These are phyloP conservation scores for Hansenula lynferdii DNA, from an alignment of 1,139 yeast genomes.

Conservation along the genomic window DNA sequence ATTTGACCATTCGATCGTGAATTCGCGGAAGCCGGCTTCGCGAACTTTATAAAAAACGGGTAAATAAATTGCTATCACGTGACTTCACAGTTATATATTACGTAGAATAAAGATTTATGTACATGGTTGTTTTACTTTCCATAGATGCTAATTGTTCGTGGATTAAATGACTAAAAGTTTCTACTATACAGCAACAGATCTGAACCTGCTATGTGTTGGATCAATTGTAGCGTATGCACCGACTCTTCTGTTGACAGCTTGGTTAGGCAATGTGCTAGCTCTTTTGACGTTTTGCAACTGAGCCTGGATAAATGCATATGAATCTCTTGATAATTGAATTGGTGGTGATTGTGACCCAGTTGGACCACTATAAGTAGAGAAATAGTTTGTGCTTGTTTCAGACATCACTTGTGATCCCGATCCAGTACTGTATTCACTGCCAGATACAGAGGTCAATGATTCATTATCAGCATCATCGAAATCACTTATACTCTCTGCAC, in stretches of 20 bases:
- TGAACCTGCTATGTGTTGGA: slow-evolving; percentile 8
- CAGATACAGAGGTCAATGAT: slow-evolving; percentile 15
- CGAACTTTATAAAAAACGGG: too few species aligned
- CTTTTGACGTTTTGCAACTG: slow-evolving; percentile 11
- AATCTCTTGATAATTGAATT: slow-evolving; percentile 2
- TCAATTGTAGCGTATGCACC: slow-evolving; percentile 1
- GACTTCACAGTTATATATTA: too few species aligned
- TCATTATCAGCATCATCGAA: slow-evolving; percentile 3
- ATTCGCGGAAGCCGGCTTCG: too few species aligned
- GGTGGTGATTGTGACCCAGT: slow-evolving; percentile 8
- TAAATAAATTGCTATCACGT: too few species aligned
- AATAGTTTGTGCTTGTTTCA: slow-evolving; percentile 8
- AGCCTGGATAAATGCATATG: background rate
- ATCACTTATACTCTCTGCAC: slow-evolving; percentile 1
- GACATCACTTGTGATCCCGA: slow-evolving; percentile 6
- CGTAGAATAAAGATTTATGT: too few species aligned
- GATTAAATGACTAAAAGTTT: too few species aligned
- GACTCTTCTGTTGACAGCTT: slow-evolving; percentile 1
- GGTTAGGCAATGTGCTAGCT: slow-evolving; percentile 12
- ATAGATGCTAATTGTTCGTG: too few species aligned
- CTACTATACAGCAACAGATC: too few species aligned
- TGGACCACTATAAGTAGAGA: slow-evolving; percentile 7
- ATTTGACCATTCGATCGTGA: too few species aligned
- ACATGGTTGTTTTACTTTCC: too few species aligned
- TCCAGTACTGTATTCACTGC: slow-evolving; percentile 5